phyloP scores from a whole-genome alignment of 2,329 filamentous ascomycete species.

The Arthrobotrys conoides region DNA sequence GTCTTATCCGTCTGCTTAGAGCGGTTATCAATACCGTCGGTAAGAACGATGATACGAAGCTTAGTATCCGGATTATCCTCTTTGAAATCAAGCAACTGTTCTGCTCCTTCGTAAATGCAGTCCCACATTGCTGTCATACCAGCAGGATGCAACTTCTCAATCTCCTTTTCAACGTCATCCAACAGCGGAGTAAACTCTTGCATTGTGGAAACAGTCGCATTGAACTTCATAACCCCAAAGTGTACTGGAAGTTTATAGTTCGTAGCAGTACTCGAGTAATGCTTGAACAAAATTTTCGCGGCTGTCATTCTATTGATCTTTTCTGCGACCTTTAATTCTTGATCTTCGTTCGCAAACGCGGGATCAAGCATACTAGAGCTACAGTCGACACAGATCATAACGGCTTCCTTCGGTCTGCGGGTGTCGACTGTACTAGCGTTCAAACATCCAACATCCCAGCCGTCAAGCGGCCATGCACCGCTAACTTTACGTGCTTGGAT shows the following conservation, averaged over 20 bases:
- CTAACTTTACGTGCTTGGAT: slow-evolving; percentile 52
- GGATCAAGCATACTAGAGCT: slow-evolving; percentile 57
- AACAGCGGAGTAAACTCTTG: slow-evolving; percentile 47
- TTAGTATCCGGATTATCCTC: slow-evolving; percentile 59
- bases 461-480: slow-evolving; percentile 56
- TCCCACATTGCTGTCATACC: slow-evolving; percentile 60
- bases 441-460: slow-evolving; percentile 58
- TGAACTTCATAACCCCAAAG: slow-evolving; percentile 59
- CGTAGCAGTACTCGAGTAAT: slow-evolving; percentile 42
- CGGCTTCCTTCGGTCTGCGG: slow-evolving; percentile 53
- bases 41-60: slow-evolving; percentile 56
- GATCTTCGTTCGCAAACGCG: slow-evolving; percentile 43
- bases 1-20: slow-evolving; percentile 53
- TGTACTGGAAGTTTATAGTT: slow-evolving; percentile 57
- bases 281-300: slow-evolving; percentile 55
- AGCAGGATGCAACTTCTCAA: slow-evolving; percentile 36
- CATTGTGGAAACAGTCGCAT: slow-evolving; percentile 40
- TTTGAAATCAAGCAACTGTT: slow-evolving; percentile 51
- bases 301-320: slow-evolving; percentile 47
- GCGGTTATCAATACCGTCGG: slow-evolving; percentile 55
- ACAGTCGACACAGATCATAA: slow-evolving; percentile 60
- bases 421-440: slow-evolving; percentile 59
- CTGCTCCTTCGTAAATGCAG: slow-evolving; percentile 56
- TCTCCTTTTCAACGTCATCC: slow-evolving; percentile 44
- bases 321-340: slow-evolving; percentile 35